Evolutionary conservation across 1,284 basidiomycete species (phyloP).

Genomic region (Athelia sp.): DNA sequence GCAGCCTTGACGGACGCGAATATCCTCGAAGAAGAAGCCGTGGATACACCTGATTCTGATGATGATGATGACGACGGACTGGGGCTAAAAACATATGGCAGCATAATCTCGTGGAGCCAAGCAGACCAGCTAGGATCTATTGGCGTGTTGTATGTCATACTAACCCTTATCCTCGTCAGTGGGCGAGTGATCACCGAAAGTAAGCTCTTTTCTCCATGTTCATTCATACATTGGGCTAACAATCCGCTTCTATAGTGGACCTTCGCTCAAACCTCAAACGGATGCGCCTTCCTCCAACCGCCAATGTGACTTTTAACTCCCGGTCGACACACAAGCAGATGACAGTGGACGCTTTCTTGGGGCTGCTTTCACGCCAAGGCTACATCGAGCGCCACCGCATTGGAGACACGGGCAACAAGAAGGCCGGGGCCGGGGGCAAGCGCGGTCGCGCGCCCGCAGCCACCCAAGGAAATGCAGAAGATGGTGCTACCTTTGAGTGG

Average conservation of each 20-base stretch:
- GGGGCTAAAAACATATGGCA: slow-evolving; percentile 43
- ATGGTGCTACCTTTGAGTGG: slow-evolving; percentile 62
- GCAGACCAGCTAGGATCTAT: slow-evolving; percentile 57
- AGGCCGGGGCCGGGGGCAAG: slow-evolving; percentile 35
- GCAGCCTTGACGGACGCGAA: slow-evolving; percentile 49
- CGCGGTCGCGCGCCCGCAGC: slow-evolving; percentile 39
- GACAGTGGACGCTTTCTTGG: slow-evolving; percentile 53
- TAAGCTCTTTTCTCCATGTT: slow-evolving; percentile 26
- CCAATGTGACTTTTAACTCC: slow-evolving; percentile 40
- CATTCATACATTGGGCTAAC: slow-evolving; percentile 2
- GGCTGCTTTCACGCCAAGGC: slow-evolving; percentile 53
- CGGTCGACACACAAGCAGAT: slow-evolving; percentile 43
- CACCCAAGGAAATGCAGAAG: slow-evolving; percentile 44
- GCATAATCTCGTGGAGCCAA: slow-evolving; percentile 63
- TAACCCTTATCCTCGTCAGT: slow-evolving; percentile 67
- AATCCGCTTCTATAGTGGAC: slow-evolving; percentile 36
- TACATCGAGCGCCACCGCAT: slow-evolving; percentile 58
- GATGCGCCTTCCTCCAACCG: slow-evolving; percentile 45
- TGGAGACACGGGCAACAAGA: slow-evolving; percentile 34
- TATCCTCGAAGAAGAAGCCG: slow-evolving; percentile 53
- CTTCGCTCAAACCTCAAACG: slow-evolving; percentile 57
- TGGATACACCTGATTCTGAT: slow-evolving; percentile 30
- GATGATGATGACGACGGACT: slow-evolving; percentile 33
- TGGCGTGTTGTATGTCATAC: slow-evolving; percentile 65
- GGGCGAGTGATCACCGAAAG: slow-evolving; percentile 64